These are phyloP conservation scores for Nyctanthes arbortristis DNA, from an alignment of 257 asterid genomes.

Conservation along the genomic window DNA sequence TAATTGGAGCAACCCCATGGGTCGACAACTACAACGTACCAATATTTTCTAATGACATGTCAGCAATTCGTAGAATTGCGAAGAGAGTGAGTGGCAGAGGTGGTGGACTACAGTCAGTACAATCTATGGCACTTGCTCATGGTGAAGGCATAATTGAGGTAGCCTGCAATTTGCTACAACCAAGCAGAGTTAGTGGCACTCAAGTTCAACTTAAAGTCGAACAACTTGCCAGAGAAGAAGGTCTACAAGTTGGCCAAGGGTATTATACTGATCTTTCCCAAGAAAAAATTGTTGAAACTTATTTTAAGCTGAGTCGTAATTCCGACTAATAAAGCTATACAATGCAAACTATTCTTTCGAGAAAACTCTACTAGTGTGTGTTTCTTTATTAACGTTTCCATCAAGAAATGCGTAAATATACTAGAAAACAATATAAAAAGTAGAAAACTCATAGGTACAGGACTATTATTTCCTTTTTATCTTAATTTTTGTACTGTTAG, in stretches of 20 bases:
- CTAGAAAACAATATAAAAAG: too few species aligned
- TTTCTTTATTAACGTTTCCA: too few species aligned
- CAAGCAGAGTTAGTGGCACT: constrained; percentile 50
- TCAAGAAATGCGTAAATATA: too few species aligned
- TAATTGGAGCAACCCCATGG: constrained; percentile 84
- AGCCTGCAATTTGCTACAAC: constrained; percentile 82
- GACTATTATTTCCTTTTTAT: background rate
- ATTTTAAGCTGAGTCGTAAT: constrained; percentile 32
- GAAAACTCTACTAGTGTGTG: too few species aligned
- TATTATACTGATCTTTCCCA: constrained; percentile 81
- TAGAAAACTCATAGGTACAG: background rate
- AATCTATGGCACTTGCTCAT: constrained; percentile 92
- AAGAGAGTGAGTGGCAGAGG: constrained; percentile 78
- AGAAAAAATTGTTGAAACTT: constrained; percentile 52
- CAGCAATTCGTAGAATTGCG: constrained; percentile 59
- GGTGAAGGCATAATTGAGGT: constrained; percentile 81
- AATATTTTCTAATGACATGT: constrained; percentile 56
- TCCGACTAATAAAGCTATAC: too few species aligned
- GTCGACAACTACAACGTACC: constrained; percentile 92
- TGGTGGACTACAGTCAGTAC: constrained; percentile 83
- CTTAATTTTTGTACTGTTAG: background rate
- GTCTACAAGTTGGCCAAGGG: constrained; percentile 73
- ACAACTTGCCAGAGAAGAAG: constrained; percentile 62
- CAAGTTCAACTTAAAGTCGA: constrained; percentile 73
- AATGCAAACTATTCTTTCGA: too few species aligned